Base-by-base conservation (phyloP, 2,329 filamentous ascomycete genomes). In the Calonectria multiphialidica region DNA sequence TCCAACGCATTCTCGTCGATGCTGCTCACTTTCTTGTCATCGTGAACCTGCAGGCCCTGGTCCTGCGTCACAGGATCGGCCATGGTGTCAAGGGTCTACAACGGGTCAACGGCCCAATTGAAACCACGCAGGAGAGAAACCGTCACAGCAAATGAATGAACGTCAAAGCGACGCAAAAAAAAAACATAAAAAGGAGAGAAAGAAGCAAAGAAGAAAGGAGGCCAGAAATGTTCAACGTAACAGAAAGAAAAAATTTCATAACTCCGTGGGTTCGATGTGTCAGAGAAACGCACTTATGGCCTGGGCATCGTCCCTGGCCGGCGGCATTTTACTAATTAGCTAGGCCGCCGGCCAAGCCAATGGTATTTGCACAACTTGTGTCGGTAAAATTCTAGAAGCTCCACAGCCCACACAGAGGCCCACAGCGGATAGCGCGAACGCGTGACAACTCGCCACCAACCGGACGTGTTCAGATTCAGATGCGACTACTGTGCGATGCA, bases 201-300 rank as follows among this genome's bases (percentile, higher is more conserved):
- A 23, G 21, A 44, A 62, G 12, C 37, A 62, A 62, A 30, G 35
- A 44, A 44, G 40, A 16, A n/a, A 18, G 4, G 7, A 42, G 23
- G 13, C 16, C 23, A 13, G 37, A 62, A 61, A 45, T 21, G 37
- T 2, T 44, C 57, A 30, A 44, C 40, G 40, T 44, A 57, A 62
- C 25, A 62, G 57, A 62, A 62, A 44, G 57, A 62, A 62, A 62
- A 62, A 62, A 62, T 44, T 62, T 42, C 37, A 44, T 30, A 42
- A 42, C 35, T 42, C 37, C 40, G 35, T 62, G 57, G 57, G 35
- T 62, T 42, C 40, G 57, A 62, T 62, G 57, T 62, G 57, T 62
- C 57, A 62, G 57, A 62, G 57, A 62, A 62, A 62, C 37, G 37
- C 57, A 35, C 35, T 57, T 57, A 57, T 57, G 53, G 53, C 33